These are phyloP conservation scores for Pythium plurisporium DNA, from an alignment of 352 stramenopile species.

Conservation along the genomic window DNA sequence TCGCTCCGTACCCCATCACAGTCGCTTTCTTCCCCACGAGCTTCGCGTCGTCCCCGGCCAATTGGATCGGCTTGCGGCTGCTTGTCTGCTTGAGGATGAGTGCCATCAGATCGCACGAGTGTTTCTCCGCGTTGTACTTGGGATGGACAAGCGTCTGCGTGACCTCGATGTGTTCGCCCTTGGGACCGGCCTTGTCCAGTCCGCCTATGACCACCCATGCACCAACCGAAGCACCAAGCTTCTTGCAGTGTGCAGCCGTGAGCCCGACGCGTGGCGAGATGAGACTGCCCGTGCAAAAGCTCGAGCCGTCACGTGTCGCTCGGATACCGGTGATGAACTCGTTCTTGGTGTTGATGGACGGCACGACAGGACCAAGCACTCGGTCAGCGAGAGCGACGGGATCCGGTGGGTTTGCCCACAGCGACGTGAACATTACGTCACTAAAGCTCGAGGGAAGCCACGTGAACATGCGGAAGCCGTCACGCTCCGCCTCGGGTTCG, in stretches of 20 bases:
- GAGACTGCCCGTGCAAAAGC: background rate
- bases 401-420: background rate
- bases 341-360: background rate
- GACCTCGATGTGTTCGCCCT: conserved; percentile 12
- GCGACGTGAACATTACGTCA: background rate
- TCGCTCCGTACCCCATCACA: background rate
- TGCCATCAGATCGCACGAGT: conserved; percentile 14
- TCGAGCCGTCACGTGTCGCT: background rate
- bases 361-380: background rate
- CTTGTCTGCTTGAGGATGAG: conserved; percentile 9
- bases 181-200: background rate
- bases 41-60: background rate
- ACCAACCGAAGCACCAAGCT: background rate
- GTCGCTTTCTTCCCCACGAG: background rate
- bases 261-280: conserved; percentile 18
- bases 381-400: background rate
- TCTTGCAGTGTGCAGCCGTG: conserved; percentile 35
- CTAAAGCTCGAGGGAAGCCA: background rate
- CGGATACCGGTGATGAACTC: background rate
- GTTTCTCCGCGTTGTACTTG: background rate
- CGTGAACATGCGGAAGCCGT: background rate
- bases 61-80: background rate
- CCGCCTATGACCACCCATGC: conserved; percentile 11
- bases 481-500: background rate
- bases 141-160: conserved; percentile 7